Conservation (phyloP, 306 rosid genomes). For the Corylus avellana region DNA sequence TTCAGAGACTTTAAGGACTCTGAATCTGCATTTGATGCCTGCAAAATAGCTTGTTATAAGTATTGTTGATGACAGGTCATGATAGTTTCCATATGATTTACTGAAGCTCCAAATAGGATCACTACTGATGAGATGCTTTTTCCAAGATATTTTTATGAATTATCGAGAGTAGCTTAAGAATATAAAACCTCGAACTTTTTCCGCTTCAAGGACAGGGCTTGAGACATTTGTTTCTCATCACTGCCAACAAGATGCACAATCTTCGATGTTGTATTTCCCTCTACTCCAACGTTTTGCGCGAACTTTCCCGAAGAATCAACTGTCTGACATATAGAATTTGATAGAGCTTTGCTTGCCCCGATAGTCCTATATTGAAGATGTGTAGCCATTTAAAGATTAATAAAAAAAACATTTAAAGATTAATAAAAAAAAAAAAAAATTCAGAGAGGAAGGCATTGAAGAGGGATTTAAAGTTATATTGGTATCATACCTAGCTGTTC, state of each 20-base stretch:
- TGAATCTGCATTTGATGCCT: slow-evolving; percentile 62
- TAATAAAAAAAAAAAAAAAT: not conserved
- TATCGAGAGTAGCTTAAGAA: not conserved
- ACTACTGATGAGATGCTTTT: slow-evolving; percentile 16
- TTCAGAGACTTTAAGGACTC: slow-evolving; percentile 57
- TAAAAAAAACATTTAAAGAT: slow-evolving; percentile 6
- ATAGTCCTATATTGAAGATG: slow-evolving; percentile 38
- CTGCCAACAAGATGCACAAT: slow-evolving; percentile 33
- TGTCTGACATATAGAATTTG: slow-evolving; percentile 41
- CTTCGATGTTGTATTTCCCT: slow-evolving; percentile 34
- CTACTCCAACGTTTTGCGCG: slow-evolving; percentile 40
- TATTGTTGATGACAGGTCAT: slow-evolving; percentile 13
- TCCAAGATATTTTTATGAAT: slow-evolving; percentile 9
- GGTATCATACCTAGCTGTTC: slow-evolving; percentile 47
- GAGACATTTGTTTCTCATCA: slow-evolving; percentile 45
- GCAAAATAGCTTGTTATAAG: slow-evolving; percentile 35
- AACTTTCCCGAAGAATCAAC: slow-evolving; percentile 24
- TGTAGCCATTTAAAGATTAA: slow-evolving; percentile 22
- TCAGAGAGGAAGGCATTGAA: slow-evolving; percentile 16
- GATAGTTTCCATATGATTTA: slow-evolving; percentile 23
- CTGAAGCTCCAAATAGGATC: slow-evolving; percentile 24
- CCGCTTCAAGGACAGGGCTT: slow-evolving; percentile 52
- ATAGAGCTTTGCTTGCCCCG: slow-evolving; percentile 38
- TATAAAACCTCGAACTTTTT: slow-evolving; percentile 61
- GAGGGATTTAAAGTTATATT: slow-evolving; percentile 9